Conservation (phyloP, 768 basidiomycete genomes). For the Macrocybe gigantea region DNA sequence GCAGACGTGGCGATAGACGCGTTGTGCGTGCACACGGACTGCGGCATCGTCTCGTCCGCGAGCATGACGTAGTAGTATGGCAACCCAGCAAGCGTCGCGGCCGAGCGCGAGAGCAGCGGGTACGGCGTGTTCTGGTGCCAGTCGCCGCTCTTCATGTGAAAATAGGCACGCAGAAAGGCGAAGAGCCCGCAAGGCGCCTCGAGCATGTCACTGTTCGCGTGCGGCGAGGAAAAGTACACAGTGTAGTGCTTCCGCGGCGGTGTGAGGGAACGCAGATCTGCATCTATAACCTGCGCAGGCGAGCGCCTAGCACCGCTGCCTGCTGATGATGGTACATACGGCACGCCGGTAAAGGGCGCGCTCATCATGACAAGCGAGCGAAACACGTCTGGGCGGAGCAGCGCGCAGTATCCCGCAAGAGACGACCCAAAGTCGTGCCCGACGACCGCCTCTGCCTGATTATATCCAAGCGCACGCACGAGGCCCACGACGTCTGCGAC, state of each 20-base stretch:
- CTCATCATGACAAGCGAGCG: conserved; percentile 54
- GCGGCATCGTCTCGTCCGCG: conserved; percentile 44
- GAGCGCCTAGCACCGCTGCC: not conserved
- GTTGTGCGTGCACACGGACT: conserved; percentile 30
- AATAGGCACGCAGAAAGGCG: conserved; percentile 47
- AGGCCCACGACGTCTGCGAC: conserved; percentile 47
- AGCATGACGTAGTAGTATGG: conserved; percentile 64
- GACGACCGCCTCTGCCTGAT: conserved; percentile 39
- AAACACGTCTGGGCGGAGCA: conserved; percentile 53
- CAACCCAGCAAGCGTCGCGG: conserved; percentile 30
- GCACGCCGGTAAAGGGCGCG: conserved; percentile 45
- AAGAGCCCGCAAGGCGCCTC: conserved; percentile 37
- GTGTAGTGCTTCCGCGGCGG: conserved; percentile 57
- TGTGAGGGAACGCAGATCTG: conserved; percentile 29
- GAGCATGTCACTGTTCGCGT: conserved; percentile 41
- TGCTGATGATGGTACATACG: conserved; percentile 17
- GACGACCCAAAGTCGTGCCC: conserved; percentile 59
- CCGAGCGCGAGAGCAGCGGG: conserved; percentile 27
- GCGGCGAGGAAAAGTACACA: conserved; percentile 39
- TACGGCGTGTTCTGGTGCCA: conserved; percentile 37
- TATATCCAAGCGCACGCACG: conserved; percentile 44
- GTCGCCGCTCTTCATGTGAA: conserved; percentile 54
- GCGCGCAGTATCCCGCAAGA: conserved; percentile 47
- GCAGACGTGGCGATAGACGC: conserved; percentile 24
- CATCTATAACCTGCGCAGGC: conserved; percentile 8